Evolutionary conservation across 2,329 filamentous ascomycete genomes (phyloP), one percentile per base, ranked within the genome.

Genomic region (Epichloe amarillans): DNA sequence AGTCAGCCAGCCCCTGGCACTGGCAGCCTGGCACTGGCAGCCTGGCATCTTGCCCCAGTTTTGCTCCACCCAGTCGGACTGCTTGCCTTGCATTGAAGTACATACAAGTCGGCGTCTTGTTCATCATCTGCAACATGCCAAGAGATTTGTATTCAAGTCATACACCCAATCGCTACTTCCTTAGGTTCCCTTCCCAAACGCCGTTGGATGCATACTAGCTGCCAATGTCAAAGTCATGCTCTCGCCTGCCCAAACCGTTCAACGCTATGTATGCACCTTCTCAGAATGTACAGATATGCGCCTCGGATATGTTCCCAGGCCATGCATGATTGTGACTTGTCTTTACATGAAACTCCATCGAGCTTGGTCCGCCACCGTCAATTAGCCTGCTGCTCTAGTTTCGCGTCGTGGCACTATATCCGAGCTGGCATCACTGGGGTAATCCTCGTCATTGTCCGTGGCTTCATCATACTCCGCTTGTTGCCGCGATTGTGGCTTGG

Each of bases 381-480:
- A 21, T 42, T 30, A 33, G 30, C 26, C 39, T 36, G 11, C 46
- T 8, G 23, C 21, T 12, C 14, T 21, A 1, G 33, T 10, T 54
- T 49, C 51, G 4, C 43, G 49, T 35, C 44, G 46, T 30, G 57
- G 50, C 7, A 30, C 42, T 37, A 50, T 40, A 4, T 49, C 38
- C 11, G 50, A 54, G 47, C 52, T 54, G 44, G 12, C 42, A 17
- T 54, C 52, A 30, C 52, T 54, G 10, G 10, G 30, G 17, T 49
- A 49, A 19, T 58, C 54, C 39, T 58, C 56, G 36, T 60, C 55
- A 10, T 56, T 57, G 26, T 60, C 57, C 35, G 55, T 60, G 49
- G 54, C 49, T 19, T 61, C 60, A 5, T 62, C 56, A 21, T 60
- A 56, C 19, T 60, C 59, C 3, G 48, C 35, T 10, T 58, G 52